phyloP scores from a whole-genome alignment of 2,329 filamentous ascomycete genomes.

The Talaromyces islandicus region DNA sequence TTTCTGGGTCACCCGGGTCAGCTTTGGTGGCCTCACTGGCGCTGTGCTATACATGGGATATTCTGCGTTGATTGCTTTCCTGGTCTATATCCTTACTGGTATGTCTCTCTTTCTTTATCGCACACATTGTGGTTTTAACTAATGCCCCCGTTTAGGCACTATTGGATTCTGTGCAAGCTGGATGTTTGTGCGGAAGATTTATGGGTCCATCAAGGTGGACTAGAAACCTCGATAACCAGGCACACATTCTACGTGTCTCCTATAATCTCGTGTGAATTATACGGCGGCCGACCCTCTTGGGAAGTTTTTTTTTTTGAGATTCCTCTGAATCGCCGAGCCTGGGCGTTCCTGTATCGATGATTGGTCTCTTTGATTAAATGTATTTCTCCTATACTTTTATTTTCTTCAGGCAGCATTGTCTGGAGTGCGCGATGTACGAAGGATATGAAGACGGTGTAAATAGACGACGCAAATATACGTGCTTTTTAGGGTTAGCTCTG shows the following conservation, averaged over 20 bases:
- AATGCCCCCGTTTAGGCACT: constrained; percentile 54
- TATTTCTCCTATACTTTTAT: neutral
- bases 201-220: constrained; percentile 97
- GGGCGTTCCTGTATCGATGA: neutral
- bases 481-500: too few relatives aligned
- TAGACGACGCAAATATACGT: neutral
- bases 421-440: neutral
- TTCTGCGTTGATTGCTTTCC: constrained; percentile 77
- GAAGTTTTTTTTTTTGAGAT: neutral
- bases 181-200: constrained; percentile 91
- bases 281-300: neutral
- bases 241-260: neutral
- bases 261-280: neutral
- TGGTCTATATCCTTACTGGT: constrained; percentile 95
- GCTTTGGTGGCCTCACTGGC: constrained; percentile 75
- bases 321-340: neutral
- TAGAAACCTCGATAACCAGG: constrained; percentile 36
- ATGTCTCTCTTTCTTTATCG: constrained; percentile 39
- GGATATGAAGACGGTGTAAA: neutral
- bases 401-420: neutral
- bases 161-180: constrained; percentile 96
- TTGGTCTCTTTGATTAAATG: neutral
- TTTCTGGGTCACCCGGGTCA: constrained; percentile 85
- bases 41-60: constrained; percentile 92
- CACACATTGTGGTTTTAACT: neutral